Conservation (phyloP, 352 stramenopile genomes). For the Labyrinthula sp. region DNA sequence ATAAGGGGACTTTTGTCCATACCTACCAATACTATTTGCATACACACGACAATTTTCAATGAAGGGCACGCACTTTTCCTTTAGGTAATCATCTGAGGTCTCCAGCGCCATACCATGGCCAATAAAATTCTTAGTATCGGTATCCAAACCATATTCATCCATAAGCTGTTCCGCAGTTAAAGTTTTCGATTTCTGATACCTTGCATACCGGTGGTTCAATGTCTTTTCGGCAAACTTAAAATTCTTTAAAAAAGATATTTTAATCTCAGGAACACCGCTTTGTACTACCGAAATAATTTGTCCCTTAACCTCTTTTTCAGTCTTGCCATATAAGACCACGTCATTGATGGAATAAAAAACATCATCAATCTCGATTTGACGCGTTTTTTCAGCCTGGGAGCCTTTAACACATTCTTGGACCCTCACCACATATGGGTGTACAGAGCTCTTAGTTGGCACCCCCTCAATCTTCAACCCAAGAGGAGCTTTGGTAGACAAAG, state of each 20-base stretch:
- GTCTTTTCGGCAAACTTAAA: conserved; percentile 41
- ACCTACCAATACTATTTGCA: conserved; percentile 82
- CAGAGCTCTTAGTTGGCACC: conserved; percentile 30
- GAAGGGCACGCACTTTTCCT: conserved; percentile 64
- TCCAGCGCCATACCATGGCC: conserved; percentile 93
- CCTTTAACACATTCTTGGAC: conserved; percentile 12
- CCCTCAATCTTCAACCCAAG: conserved; percentile 29
- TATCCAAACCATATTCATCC: conserved; percentile 85
- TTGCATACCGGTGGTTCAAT: too few relatives aligned
- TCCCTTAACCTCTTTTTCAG: conserved; percentile 20
- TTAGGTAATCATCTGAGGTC: conserved; percentile 48
- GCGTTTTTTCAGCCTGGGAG: conserved; percentile 4
- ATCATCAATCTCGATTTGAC: conserved; percentile 12
- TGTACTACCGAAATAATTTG: too few relatives aligned
- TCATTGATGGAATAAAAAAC: conserved; percentile 24
- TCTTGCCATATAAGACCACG: conserved; percentile 8
- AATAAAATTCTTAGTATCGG: conserved; percentile 95
- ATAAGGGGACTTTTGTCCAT: conserved; percentile 82
- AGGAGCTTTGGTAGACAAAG: conserved; percentile 1
- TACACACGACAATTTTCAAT: conserved; percentile 92
- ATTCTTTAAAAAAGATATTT: conserved; percentile 28
- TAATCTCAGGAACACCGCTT: conserved; percentile 18
- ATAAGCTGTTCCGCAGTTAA: conserved; percentile 95
- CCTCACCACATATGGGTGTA: conserved; percentile 9
- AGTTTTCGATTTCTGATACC: too few relatives aligned